Evolutionary conservation across 2,329 filamentous ascomycete genomes (phyloP), one percentile per base, ranked within the genome.

Genomic region (Aureobasidium musti): DNA sequence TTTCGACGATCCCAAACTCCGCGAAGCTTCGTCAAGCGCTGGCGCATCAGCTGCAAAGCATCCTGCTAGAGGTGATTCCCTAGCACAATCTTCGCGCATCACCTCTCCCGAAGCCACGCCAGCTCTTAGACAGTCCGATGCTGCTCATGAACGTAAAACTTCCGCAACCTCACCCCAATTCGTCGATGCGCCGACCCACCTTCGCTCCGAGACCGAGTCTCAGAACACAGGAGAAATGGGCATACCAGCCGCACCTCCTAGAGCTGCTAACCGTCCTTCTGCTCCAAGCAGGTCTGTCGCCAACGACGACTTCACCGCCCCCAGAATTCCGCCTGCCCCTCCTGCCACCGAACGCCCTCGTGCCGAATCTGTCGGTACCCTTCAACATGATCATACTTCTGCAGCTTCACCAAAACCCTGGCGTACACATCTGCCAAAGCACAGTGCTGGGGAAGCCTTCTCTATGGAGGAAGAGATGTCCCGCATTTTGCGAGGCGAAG

Each of bases 391-490:
- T 67, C 75, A 72, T 21, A 59, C 66, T 43, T 67, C 70, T 69
- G 69, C 72, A 59, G 74, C 74, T 71, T 21, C 61, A 74, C 63
- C 73, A 69, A 33, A 75, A 73, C 63, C 71, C 74, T 64, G 72
- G 72, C 57, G 67, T 21, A 61, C 64, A 39, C 63, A 67, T 14
- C 70, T 80, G 57, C 81, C 81, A 14, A 79, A 80, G 43, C 80
- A 86, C 68, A 96, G 90, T 77, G 84, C 86, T 50, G 91, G 91
- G 63, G 91, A 89, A 65, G 92, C 96, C 70, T 95, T 97, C 74
- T 95, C 90, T 68, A 88, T 97, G 89, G 94, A 98, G 70, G 93
- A 97, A 77, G 95, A 98, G 75, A 92, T 97, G 87, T 90, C 91
- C 64, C 89, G 93, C 67, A 94, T 97, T 67, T 82, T 97, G 68